These are phyloP conservation scores for Eustoma russellianum DNA, from an alignment of 257 asterid species.

Conservation along the genomic window DNA sequence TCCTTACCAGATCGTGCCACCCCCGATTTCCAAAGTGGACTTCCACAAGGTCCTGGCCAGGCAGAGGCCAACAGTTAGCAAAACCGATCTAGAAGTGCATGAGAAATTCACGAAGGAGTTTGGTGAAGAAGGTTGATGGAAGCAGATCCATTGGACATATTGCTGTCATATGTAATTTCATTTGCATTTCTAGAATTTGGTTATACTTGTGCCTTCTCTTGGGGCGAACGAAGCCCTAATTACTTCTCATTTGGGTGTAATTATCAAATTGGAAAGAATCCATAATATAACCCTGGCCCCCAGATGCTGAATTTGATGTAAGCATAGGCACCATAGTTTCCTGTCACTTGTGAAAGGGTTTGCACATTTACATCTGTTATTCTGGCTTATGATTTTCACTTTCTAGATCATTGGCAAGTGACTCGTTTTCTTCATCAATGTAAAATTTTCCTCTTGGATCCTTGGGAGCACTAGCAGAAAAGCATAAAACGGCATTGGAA, in stretches of 20 bases:
- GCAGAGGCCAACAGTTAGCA: conserved; percentile 94
- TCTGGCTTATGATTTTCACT: no score
- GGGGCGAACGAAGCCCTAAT: conserved; percentile 5
- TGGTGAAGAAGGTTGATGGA: conserved; percentile 90
- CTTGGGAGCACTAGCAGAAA: no score
- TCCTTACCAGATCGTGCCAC: conserved; percentile 58
- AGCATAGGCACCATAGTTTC: conserved; percentile 9
- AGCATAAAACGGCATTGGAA: no score
- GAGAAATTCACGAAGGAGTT: conserved; percentile 89
- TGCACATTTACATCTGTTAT: no score
- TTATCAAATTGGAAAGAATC: conserved; percentile 25
- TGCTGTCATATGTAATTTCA: conserved; percentile 23
- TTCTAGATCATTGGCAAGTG: no score
- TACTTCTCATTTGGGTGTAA: conserved; percentile 10
- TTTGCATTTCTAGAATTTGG: background rate
- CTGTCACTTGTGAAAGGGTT: no score
- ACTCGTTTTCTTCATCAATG: no score
- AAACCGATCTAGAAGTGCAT: conserved; percentile 83
- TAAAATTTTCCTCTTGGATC: no score
- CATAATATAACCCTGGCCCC: conserved; percentile 8
- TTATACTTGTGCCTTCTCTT: conserved; percentile 6
- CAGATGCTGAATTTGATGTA: conserved; percentile 13
- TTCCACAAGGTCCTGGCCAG: conserved; percentile 90
- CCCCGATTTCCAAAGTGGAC: conserved; percentile 77
- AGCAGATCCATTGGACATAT: background rate